Percentiles rank a stretch among this genome's conserved stretches.
Conservation (phyloP, 1,284 basidiomycete genomes). For the Ceratorhiza oryzae-sativae region DNA sequence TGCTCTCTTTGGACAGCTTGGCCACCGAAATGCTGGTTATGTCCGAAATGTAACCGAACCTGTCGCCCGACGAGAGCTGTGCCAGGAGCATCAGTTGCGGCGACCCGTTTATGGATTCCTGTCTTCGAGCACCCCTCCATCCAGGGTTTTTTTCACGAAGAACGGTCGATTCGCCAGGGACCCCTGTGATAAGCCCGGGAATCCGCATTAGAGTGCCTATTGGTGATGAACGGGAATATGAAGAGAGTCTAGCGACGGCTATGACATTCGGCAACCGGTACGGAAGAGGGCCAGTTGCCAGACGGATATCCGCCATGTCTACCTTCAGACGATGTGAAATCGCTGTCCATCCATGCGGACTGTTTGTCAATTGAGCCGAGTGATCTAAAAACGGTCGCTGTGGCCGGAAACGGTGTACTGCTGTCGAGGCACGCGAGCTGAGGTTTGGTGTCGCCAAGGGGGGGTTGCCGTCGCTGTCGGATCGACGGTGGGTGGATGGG, state of each 20-base stretch:
- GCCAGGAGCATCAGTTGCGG: constrained; percentile 29
- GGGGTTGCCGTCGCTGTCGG: too few species aligned
- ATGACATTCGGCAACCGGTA: constrained; percentile 1
- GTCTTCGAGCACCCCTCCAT: constrained; percentile 7
- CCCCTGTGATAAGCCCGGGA: constrained; percentile 28
- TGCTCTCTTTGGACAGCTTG: constrained; percentile 40
- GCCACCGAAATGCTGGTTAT: constrained; percentile 36
- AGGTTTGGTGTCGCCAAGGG: neutral
- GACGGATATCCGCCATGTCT: constrained; percentile 2
- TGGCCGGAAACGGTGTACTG: neutral
- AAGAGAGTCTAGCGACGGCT: constrained; percentile 23
- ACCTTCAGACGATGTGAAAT: neutral
- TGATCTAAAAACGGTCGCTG: neutral
- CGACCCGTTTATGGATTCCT: neutral
- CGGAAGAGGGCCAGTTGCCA: neutral
- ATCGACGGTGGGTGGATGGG: neutral
- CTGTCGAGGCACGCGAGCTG: neutral
- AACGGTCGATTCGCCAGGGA: neutral
- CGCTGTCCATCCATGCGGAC: neutral
- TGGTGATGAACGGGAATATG: neutral
- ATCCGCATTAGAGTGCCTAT: constrained; percentile 5
- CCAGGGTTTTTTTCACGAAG: constrained; percentile 10
- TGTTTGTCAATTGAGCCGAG: constrained; percentile 37
- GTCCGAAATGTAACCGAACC: constrained; percentile 38
- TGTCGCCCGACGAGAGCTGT: constrained; percentile 18